Percentiles rank a stretch among this genome's conserved stretches.
Evolutionary conservation across 371 early-diverging fungal genomes (phyloP).

Genomic region (Mortierella sp.): DNA sequence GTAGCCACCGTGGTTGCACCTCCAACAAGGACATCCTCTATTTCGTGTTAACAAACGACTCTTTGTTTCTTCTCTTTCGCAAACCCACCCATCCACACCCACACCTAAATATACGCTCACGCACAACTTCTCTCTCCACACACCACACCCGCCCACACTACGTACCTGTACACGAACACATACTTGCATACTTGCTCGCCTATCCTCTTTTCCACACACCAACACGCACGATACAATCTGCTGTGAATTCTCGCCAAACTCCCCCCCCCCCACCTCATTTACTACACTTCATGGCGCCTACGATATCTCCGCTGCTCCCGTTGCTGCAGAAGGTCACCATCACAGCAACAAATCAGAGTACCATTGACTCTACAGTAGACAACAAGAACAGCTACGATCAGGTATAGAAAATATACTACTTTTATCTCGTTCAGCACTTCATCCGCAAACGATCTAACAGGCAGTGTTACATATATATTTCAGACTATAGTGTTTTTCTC

Average conservation of each 20-base stretch:
- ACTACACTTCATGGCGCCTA: background rate
- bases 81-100: background rate
- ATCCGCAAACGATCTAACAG: no score
- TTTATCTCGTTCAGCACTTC: background rate
- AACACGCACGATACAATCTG: no score
- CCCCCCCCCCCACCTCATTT: background rate
- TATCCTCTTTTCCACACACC: no score
- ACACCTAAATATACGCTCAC: background rate
- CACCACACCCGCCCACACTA: no score
- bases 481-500: constrained; percentile 40
- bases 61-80: background rate
- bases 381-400: background rate
- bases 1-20: background rate
- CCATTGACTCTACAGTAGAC: background rate
- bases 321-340: background rate
- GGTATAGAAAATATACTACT: background rate
- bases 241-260: background rate
- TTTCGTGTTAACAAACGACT: background rate
- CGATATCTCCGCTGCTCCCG: background rate
- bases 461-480: background rate
- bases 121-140: no score
- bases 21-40: background rate
- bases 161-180: no score
- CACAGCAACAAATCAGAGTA: background rate
- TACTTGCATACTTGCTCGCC: no score